phyloP scores from a whole-genome alignment of 345 rosid species.

The Eucalyptus erythrocorys region DNA sequence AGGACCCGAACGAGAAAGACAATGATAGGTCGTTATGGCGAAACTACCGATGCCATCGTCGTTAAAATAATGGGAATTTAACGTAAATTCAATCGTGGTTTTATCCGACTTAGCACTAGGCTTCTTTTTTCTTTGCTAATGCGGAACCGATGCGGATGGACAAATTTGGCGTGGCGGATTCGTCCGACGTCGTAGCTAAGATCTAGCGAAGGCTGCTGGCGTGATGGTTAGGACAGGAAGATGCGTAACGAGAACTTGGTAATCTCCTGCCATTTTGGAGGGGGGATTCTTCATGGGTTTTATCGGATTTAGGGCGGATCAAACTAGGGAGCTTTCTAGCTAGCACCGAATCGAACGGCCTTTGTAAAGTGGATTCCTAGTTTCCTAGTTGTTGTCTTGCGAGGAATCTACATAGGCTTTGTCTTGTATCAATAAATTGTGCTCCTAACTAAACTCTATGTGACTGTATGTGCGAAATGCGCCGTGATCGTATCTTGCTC shows the following conservation, averaged over 20 bases:
- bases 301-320: neutral
- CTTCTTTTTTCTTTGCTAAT: neutral
- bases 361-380: neutral
- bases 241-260: neutral
- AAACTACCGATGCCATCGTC: neutral
- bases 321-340: neutral
- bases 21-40: neutral
- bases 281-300: neutral
- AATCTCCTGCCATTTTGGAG: neutral
- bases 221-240: neutral
- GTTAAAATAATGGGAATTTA: neutral
- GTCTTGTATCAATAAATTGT: neutral
- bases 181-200: neutral
- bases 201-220: neutral
- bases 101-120: neutral
- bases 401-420: neutral
- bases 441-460: neutral
- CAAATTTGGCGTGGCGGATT: neutral
- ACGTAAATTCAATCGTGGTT: neutral
- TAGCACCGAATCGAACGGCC: neutral
- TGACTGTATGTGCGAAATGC: accelerated
- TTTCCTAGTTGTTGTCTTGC: neutral
- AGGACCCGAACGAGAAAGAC: neutral
- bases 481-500: neutral
- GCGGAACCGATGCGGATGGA: neutral